A percentile compares a stretch with the other conserved stretches of the same genome.
Conservation (phyloP, 2,329 filamentous ascomycete species). For the Colletotrichum scovillei region DNA sequence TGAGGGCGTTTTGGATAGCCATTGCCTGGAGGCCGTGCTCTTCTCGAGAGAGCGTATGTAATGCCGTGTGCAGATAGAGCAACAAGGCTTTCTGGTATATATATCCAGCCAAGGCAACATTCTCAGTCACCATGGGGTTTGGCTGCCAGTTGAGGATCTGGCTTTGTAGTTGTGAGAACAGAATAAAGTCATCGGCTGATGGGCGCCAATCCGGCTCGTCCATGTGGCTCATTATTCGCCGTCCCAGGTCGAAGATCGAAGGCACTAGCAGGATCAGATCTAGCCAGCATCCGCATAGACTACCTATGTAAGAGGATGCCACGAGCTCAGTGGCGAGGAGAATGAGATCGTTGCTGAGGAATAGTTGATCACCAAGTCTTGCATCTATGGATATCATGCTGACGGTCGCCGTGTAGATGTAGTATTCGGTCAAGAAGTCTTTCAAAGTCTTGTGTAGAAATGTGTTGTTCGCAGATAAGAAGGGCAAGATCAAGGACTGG, state of each 20-base stretch:
- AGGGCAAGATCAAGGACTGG: constrained; percentile 51
- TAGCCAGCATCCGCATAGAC: constrained; percentile 53
- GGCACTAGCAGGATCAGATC: constrained; percentile 50
- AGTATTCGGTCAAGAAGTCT: constrained; percentile 60
- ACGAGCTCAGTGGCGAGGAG: constrained; percentile 44
- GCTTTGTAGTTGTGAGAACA: constrained; percentile 54
- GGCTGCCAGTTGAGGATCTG: constrained; percentile 54
- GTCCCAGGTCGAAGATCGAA: constrained; percentile 55
- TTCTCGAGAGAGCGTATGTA: neutral
- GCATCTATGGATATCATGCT: constrained; percentile 58
- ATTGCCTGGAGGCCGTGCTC: neutral
- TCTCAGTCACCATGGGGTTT: constrained; percentile 45
- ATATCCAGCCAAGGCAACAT: constrained; percentile 52
- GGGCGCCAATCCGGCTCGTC: constrained; percentile 38
- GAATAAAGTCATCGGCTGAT: constrained; percentile 54
- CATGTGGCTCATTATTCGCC: constrained; percentile 48
- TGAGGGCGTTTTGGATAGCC: constrained; percentile 39
- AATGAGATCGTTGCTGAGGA: constrained; percentile 46
- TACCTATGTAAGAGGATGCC: constrained; percentile 47
- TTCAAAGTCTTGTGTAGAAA: constrained; percentile 50
- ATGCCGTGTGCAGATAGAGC: constrained; percentile 49
- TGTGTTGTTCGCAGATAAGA: constrained; percentile 47
- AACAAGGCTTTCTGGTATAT: constrained; percentile 58
- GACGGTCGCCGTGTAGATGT: constrained; percentile 57
- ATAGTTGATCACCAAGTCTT: constrained; percentile 42